Evolutionary conservation across 495 filamentous ascomycete species (phyloP).

Genomic region (Aspergillus bertholletiae): DNA sequence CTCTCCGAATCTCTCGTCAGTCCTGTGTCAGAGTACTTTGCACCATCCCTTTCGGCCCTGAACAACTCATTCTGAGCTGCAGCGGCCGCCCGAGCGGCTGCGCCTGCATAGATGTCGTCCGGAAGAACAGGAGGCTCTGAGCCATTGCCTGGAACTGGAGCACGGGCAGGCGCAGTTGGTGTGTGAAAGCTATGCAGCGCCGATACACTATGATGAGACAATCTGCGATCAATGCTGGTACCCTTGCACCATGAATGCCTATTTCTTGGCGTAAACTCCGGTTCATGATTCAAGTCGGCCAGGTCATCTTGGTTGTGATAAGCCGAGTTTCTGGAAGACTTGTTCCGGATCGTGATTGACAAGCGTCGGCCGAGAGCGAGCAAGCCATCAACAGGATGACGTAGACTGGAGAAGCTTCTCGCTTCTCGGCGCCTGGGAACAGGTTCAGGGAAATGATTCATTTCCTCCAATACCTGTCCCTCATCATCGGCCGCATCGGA

Average conservation of each 20-base stretch:
- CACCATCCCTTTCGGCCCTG: slow-evolving; percentile 34
- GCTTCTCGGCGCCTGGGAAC: slow-evolving; percentile 34
- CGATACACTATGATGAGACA: slow-evolving; percentile 38
- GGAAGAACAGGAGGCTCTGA: slow-evolving; percentile 39
- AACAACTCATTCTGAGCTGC: slow-evolving; percentile 63
- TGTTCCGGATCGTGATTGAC: slow-evolving; percentile 42
- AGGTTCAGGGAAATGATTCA: slow-evolving; percentile 31
- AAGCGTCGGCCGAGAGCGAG: slow-evolving; percentile 43
- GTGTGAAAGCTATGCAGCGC: slow-evolving; percentile 37
- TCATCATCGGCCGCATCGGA: slow-evolving; percentile 25
- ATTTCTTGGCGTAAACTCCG: slow-evolving; percentile 15
- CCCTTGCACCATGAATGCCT: slow-evolving; percentile 24
- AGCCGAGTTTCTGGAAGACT: slow-evolving; percentile 34
- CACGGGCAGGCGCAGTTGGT: slow-evolving; percentile 25
- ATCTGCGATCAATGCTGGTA: slow-evolving; percentile 34
- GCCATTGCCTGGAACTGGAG: slow-evolving; percentile 37
- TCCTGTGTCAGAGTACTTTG: slow-evolving; percentile 29
- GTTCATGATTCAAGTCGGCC: slow-evolving; percentile 15
- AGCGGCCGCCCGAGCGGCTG: slow-evolving; percentile 67
- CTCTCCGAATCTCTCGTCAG: slow-evolving; percentile 62
- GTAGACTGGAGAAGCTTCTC: slow-evolving; percentile 46
- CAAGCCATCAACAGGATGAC: slow-evolving; percentile 43
- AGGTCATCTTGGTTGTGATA: slow-evolving; percentile 13
- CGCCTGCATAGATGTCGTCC: slow-evolving; percentile 51
- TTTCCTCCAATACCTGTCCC: slow-evolving; percentile 33